A percentile compares a stretch with the other conserved stretches of the same genome.
phyloP scores from a whole-genome alignment of 176 grass and related monocot genomes.

The Raddia guianensis region DNA sequence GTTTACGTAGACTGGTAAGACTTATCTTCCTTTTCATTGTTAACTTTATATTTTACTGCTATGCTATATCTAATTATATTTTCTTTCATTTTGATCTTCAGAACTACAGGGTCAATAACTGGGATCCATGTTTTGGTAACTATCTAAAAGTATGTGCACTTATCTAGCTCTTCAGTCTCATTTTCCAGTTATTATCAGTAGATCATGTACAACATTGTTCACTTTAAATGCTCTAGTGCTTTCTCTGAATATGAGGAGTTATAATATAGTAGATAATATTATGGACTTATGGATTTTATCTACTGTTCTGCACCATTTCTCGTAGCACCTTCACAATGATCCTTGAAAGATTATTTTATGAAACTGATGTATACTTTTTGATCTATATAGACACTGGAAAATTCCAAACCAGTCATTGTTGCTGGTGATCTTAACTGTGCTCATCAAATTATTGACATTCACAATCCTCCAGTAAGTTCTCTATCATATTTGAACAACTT shows the following conservation, averaged over 20 bases:
- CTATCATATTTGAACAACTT: slow-evolving; percentile 12
- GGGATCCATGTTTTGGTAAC: slow-evolving; percentile 70
- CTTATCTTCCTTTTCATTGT: neutral
- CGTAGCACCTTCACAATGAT: neutral
- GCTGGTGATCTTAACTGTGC: slow-evolving; percentile 84
- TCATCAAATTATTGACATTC: slow-evolving; percentile 81
- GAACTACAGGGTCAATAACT: slow-evolving; percentile 68
- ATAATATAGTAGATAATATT: neutral
- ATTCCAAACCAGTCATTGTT: slow-evolving; percentile 80
- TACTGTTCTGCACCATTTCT: slow-evolving; percentile 13
- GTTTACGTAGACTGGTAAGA: slow-evolving; percentile 63
- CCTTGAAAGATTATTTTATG: neutral
- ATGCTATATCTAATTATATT: slow-evolving; percentile 20
- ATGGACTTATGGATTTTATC: neutral
- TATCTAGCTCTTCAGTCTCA: slow-evolving; percentile 23
- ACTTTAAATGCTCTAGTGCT: neutral
- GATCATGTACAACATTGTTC: neutral
- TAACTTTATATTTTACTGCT: slow-evolving; percentile 20
- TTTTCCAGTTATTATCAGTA: slow-evolving; percentile 4
- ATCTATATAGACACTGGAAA: slow-evolving; percentile 74
- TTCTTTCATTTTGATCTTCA: slow-evolving; percentile 44
- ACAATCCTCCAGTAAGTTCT: slow-evolving; percentile 73
- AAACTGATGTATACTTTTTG: slow-evolving; percentile 38
- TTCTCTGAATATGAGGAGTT: neutral
- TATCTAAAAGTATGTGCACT: slow-evolving; percentile 64